These are phyloP conservation scores for Suhomyces anneliseae DNA, from an alignment of 1,139 yeast genomes.

Conservation along the genomic window DNA sequence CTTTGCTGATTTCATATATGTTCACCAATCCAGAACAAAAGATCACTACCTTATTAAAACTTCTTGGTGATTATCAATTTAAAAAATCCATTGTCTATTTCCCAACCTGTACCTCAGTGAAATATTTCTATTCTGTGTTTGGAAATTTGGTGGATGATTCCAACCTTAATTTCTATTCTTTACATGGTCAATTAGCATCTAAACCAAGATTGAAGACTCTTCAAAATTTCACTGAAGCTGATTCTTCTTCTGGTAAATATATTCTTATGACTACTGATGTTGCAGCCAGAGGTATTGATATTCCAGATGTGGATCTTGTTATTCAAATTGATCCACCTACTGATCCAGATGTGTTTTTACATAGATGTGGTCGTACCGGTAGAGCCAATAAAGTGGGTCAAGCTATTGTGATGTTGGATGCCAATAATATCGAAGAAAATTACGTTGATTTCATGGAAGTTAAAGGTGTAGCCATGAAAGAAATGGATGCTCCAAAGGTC, in stretches of 20 bases:
- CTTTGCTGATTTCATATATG: conserved; percentile 64
- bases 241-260: conserved; percentile 44
- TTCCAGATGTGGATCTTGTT: conserved; percentile 88
- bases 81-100: conserved; percentile 83
- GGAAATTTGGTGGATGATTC: conserved; percentile 24
- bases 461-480: conserved; percentile 57
- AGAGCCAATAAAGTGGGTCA: conserved; percentile 83
- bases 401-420: conserved; percentile 70
- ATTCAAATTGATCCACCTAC: conserved; percentile 90
- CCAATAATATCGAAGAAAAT: conserved; percentile 72
- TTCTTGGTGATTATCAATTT: conserved; percentile 55
- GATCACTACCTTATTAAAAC: conserved; percentile 54
- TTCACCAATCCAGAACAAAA: conserved; percentile 61
- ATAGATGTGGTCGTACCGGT: conserved; percentile 95
- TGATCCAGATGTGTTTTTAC: conserved; percentile 88
- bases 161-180: conserved; percentile 55
- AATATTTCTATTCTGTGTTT: conserved; percentile 66
- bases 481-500: conserved; percentile 29
- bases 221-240: conserved; percentile 53
- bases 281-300: conserved; percentile 92
- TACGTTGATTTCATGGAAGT: conserved; percentile 80
- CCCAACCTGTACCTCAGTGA: conserved; percentile 86
- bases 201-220: conserved; percentile 74
- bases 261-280: conserved; percentile 80
- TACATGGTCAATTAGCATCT: conserved; percentile 84